Conservation (phyloP, 2,329 filamentous ascomycete genomes). For the Arthrobotrys musiformis region DNA sequence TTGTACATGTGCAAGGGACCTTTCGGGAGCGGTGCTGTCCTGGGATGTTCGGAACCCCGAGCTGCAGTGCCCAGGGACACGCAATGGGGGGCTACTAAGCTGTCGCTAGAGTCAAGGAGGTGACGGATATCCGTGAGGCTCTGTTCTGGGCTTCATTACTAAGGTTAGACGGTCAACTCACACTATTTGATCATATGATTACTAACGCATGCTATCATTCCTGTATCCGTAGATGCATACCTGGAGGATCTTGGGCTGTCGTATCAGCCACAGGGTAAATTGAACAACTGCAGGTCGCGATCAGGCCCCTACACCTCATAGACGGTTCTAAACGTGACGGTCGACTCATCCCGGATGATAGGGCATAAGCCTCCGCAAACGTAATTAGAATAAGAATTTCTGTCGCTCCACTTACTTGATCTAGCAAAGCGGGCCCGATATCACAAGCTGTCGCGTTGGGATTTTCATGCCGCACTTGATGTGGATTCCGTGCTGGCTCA, state of each 20-base stretch:
- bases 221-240: slow-evolving; percentile 28
- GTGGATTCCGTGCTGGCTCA: background rate
- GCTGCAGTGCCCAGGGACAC: slow-evolving; percentile 25
- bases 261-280: slow-evolving; percentile 43
- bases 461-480: background rate
- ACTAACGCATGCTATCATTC: background rate
- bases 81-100: background rate
- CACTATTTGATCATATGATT: slow-evolving; percentile 35
- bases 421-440: slow-evolving; percentile 55
- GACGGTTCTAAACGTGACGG: background rate
- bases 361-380: slow-evolving; percentile 41
- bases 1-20: background rate
- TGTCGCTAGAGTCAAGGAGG: background rate
- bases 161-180: background rate
- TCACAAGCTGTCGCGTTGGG: slow-evolving; percentile 37
- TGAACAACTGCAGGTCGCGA: background rate
- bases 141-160: slow-evolving; percentile 21
- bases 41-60: slow-evolving; percentile 17
- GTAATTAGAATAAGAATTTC: slow-evolving; percentile 1
- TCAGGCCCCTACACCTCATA: background rate
- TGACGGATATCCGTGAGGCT: slow-evolving; percentile 41
- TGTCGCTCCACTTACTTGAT: slow-evolving; percentile 41
- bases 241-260: slow-evolving; percentile 20
- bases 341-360: slow-evolving; percentile 41
- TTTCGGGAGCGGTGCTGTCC: slow-evolving; percentile 27